These are phyloP conservation scores for Fagopyrum homotropicum DNA, from an alignment of 148 eudicot species.

Conservation along the genomic window DNA sequence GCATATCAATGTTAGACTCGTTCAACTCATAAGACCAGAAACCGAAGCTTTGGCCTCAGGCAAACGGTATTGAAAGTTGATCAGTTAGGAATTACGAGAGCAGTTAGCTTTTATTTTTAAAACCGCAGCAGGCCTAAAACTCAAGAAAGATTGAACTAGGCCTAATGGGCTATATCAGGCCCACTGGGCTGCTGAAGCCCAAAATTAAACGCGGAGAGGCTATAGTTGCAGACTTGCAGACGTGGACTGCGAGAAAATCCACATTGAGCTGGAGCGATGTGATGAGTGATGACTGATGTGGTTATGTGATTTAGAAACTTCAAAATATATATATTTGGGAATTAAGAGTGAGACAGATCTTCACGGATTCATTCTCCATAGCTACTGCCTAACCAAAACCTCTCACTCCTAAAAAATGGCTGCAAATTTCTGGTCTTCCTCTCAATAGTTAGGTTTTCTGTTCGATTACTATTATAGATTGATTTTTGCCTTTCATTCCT, in stretches of 20 bases:
- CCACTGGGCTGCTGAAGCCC: too few species aligned
- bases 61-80: too few species aligned
- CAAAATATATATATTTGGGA: too few species aligned
- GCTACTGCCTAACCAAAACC: not conserved
- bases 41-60: too few species aligned
- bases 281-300: not conserved
- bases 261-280: not conserved
- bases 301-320: not conserved
- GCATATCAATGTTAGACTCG: too few species aligned
- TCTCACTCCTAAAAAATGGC: constrained; percentile 41
- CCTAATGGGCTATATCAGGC: too few species aligned
- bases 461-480: not conserved
- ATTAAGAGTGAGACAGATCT: not conserved
- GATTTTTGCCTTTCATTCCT: not conserved
- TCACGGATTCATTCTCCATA: not conserved
- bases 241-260: not conserved
- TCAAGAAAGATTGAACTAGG: too few species aligned
- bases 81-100: too few species aligned
- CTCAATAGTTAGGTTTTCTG: constrained; percentile 54
- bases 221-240: not conserved
- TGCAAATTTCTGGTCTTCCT: constrained; percentile 94
- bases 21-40: too few species aligned
- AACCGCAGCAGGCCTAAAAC: too few species aligned
- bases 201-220: too few species aligned
- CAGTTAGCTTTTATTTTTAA: too few species aligned